phyloP scores from a whole-genome alignment of 208 protist species.

The Tritrichomonas musculus region DNA sequence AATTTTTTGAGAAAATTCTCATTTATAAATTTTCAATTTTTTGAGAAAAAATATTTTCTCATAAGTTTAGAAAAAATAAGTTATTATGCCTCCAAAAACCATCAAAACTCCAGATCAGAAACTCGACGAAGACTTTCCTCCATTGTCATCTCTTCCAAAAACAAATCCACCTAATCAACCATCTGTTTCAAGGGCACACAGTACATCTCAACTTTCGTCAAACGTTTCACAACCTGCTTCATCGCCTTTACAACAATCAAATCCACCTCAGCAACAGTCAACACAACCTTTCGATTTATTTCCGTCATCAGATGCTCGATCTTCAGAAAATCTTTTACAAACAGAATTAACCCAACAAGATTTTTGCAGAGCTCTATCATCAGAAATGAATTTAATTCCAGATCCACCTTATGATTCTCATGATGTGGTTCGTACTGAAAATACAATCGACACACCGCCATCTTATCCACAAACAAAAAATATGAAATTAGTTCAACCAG shows the following conservation, averaged over 20 bases:
- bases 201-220: no score
- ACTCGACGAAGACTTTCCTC: background rate
- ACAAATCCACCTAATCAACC: background rate
- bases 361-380: background rate
- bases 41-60: no score
- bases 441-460: background rate
- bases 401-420: background rate
- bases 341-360: background rate
- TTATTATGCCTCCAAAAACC: no score
- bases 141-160: background rate
- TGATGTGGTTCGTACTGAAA: background rate
- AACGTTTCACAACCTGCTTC: no score
- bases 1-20: no score
- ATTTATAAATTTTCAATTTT: no score
- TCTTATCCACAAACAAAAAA: background rate
- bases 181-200: no score
- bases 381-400: background rate
- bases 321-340: background rate
- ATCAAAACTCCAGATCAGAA: background rate
- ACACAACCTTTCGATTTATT: background rate
- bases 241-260: no score
- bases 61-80: no score
- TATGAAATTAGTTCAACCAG: background rate
- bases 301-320: background rate
- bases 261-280: background rate